Evolutionary conservation across 176 grass and related monocot species (phyloP).

Genomic region (Sorghum bicolor): Sorghum_bicolor_NCBIv3 NC_012871.2:72231501-72232000

Average conservation of each 20-base stretch:
- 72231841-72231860: neutral
- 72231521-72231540: constrained; percentile 1
- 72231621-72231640: neutral
- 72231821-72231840: too few relatives aligned
- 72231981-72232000: neutral
- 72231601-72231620: neutral
- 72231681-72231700: neutral
- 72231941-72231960: neutral
- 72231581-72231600: neutral
- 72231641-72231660: constrained; percentile 15
- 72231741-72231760: neutral
- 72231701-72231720: neutral
- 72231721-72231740: neutral
- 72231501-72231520: neutral
- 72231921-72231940: neutral
- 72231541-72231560: neutral
- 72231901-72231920: neutral
- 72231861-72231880: neutral
- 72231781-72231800: neutral
- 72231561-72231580: neutral
- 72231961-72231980: neutral
- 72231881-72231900: neutral
- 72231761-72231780: neutral
- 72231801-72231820: neutral
- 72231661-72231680: neutral